Evolutionary conservation across 2,329 filamentous ascomycete species (phyloP), one percentile per base, ranked within the genome.

Genomic region (Teratosphaeria nubilosa): DNA sequence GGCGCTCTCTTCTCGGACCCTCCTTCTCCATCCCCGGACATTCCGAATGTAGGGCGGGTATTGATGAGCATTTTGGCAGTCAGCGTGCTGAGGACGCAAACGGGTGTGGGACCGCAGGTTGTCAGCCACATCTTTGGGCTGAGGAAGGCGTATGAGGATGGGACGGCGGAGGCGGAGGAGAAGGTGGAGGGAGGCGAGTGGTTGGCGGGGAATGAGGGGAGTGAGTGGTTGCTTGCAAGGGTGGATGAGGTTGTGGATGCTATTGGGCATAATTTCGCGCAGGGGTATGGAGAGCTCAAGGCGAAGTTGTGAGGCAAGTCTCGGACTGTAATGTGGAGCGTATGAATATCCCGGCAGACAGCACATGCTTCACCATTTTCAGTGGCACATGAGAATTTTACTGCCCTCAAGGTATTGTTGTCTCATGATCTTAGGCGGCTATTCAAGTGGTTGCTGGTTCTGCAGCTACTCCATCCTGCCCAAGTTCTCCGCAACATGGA

Each of bases 81-180:
- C 31, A 79, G 88, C 5, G 91, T 88, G 66, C 71, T 95, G 70
- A 76, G 90, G 3, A 82, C 89, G 51, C 90, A 94, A 77, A 88
- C 86, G 10, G 90, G 90, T 0, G 90, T 94, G 0, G 90, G 85
- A 0, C 90, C 89, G 1, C 90, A 94, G 77, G 88, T 95, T 13
- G 74, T 87, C 20, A 90, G 86, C 64, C 90, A 95, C 73, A 79
- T 94, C 0, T 92, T 91, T 74, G 90, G 90, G 0, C 69, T 95
- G 73, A 75, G 87, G 59, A 94, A 94, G 76, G 87, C 84, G 0
- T 78, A 87, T 55, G 83, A 87, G 62, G 85, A 90, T 70, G 87
- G 86, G 1, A 77, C 76, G 22, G 70, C 73, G 55, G 79, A 80
- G 57, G 75, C 77, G 54, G 74, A 76, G 27, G 74, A 80, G 58